Evolutionary conservation across 441 rosid genomes (phyloP).

Genomic region (Mallotus repandus): DNA sequence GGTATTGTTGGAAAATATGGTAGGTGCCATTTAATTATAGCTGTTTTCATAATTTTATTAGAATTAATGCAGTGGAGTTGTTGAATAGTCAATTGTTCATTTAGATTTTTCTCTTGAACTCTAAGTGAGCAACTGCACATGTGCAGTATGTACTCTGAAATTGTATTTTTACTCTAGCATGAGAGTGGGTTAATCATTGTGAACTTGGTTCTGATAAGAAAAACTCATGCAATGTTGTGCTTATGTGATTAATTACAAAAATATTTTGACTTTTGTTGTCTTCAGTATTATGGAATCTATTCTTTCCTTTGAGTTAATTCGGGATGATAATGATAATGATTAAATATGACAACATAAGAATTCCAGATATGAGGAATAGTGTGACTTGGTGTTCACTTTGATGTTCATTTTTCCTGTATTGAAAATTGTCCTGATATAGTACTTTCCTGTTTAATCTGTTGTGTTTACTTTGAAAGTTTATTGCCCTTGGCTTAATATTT

Average conservation of each 20-base stretch:
- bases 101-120: neutral
- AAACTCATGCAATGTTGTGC: neutral
- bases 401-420: too few species aligned
- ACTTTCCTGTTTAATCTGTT: neutral
- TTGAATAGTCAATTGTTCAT: neutral
- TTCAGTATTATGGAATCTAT: neutral
- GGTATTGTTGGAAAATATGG: slow-evolving; percentile 59
- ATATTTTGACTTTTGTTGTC: neutral
- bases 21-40: slow-evolving; percentile 13
- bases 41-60: too few species aligned
- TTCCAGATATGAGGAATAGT: neutral
- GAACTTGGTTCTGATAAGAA: neutral
- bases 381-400: neutral
- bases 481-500: neutral
- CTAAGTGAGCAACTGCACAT: neutral
- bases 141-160: neutral
- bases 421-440: neutral
- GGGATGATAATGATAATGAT: neutral
- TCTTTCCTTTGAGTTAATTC: neutral
- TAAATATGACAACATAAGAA: neutral
- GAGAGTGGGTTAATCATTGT: neutral
- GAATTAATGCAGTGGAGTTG: neutral
- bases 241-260: neutral
- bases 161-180: neutral
- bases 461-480: neutral